Evolutionary conservation across 2,329 filamentous ascomycete genomes (phyloP), one percentile per base, ranked within the genome.

Genomic region (Stagonosporopsis rhizophila): DNA sequence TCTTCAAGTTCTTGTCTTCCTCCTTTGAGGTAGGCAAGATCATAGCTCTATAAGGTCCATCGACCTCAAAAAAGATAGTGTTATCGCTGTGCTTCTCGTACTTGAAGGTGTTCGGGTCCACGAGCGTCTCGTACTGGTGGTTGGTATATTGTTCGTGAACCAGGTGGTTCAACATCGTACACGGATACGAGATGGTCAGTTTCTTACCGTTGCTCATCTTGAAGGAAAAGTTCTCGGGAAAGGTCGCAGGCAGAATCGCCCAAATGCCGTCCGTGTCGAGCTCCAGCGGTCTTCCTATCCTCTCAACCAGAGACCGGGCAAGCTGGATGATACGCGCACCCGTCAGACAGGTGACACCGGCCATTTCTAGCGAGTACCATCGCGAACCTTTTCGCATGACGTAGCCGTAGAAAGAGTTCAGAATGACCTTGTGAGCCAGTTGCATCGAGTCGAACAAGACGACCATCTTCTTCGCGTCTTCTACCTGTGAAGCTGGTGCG

Each of bases 361-460:
- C 95, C 95, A 99, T 99, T 75, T 99, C 95, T 85, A 99, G 89
- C 17, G 95, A 99, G 74, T 99, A 99, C 95, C 95, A 99, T 52
- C 95, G 87, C 34, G 95, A 99, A 30, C 95, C 95, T 75, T 99
- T 99, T 80, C 95, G 85, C 95, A 99, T 99, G 75, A 98, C 95
- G 73, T 99, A 99, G 61, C 95, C 95, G 67, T 99, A 99, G 81
- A 99, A 99, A 52, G 92, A 96, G 81, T 99, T 99, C 52, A 99
- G 77, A 83, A 99, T 99, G 79, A 99, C 95, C 76, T 99, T 99
- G 81, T 99, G 95, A 0, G 95, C 95, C 68, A 99, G 82, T 75
- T 99, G 96, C 55, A 99, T 82, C 0, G 95, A 99, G 74, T 99
- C 95, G 74, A 91, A 99, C 4, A 99, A 79, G 44, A 98, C 84